Evolutionary conservation across 225 moss, liverwort and hornwort species (phyloP).

Genomic region (Pleurozium schreberi): DNA sequence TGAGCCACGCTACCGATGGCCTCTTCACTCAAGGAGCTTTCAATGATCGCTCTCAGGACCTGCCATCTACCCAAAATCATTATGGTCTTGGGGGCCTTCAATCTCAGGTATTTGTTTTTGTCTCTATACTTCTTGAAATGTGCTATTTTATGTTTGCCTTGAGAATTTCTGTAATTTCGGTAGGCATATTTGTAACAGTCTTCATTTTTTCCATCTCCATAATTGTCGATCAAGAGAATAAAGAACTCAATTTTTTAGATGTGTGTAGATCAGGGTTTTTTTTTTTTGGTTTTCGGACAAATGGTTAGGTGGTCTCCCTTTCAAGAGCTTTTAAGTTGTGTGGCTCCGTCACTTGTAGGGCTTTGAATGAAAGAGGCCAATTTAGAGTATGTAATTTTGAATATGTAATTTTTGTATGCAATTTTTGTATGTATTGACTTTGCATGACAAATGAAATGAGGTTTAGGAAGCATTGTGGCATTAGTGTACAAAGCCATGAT

Average conservation of each 20-base stretch:
- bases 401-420: no score
- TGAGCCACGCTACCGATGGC: conserved; percentile 81
- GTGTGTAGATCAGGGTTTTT: no score
- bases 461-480: no score
- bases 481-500: no score
- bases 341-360: no score
- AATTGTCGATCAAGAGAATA: background rate
- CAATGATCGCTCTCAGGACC: conserved; percentile 83
- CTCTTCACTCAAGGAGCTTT: conserved; percentile 95
- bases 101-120: conserved; percentile 55
- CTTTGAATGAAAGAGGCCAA: no score
- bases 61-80: conserved; percentile 76
- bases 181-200: background rate
- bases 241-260: background rate
- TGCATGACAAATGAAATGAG: no score
- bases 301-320: no score
- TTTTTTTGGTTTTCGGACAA: no score
- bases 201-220: background rate
- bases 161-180: background rate
- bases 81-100: conserved; percentile 82
- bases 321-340: no score
- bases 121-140: background rate
- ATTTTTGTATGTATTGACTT: no score
- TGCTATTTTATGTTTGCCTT: background rate
- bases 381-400: no score